Evolutionary conservation across 2,329 filamentous ascomycete species (phyloP), one percentile per base, ranked within the genome.

Genomic region (Exophiala sp.): DNA sequence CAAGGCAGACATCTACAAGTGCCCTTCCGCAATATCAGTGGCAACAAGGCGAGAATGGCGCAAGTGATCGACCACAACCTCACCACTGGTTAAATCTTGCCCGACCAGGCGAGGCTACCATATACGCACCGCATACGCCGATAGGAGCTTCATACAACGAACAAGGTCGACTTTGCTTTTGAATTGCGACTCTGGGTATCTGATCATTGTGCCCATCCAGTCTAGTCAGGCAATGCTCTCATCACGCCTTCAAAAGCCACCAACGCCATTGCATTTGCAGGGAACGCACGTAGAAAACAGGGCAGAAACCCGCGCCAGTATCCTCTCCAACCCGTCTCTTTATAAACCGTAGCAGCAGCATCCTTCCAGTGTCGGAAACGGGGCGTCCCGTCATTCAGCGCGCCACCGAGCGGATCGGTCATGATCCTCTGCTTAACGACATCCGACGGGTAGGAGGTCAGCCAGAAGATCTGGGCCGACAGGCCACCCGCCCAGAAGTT

Each of bases 401-500:
- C 73, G 1, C 85, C 83, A 1, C 85, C 90, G 45, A 97, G 72
- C 3, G 87, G 82, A 69, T 97, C 93, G 11, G 91, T 96, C 93
- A 98, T 97, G 65, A 98, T 85, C 24, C 89, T 79, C 73, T 97
- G 91, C 76, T 97, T 97, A 48, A 97, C 83, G 18, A 96, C 87
- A 66, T 97, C 91, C 41, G 82, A 86, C 1, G 93, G 91, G 65
- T 97, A 97, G 57, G 85, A 87, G 14, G 86, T 88, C 37, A 95
- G 68, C 93, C 93, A 98, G 66, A 96, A 98, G 13, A 95, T 72
- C 73, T 98, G 93, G 0, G 93, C 93, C 41, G 85, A 90, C 44
- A 97, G 71, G 0, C 93, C 93, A 2, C 93, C 93, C 0, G 93
- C 91, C 91, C 91, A 97, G 73, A 98, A 98, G 66, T 97, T 97